Evolutionary conservation across 306 rosid species (phyloP), one percentile per base, ranked within the genome.

Genomic region (Prunus campanulata): DNA sequence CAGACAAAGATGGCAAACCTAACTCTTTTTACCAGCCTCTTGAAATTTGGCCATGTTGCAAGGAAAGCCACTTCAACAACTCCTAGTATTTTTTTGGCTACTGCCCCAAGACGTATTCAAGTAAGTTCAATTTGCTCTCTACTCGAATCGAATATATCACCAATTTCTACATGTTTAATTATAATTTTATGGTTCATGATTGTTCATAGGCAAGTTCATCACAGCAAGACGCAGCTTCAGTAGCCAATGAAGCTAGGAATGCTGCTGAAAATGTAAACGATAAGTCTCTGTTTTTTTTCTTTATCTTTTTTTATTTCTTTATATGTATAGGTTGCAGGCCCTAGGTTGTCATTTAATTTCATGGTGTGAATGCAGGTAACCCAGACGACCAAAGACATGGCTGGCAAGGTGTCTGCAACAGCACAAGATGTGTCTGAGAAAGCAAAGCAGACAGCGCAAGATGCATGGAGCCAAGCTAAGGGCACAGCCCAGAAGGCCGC

Each of bases 381-480:
- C 9, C 51, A 86, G 29, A 85, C 79, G 82, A 48, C 88, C 30
- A 78, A 73, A 32, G 87, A 89, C 0, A 46, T 66, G 59, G 96
- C 87, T 0, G 60, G 59, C 5, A 76, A 87, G 77, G 55, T 80
- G 10, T 63, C 87, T 5, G 83, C 66, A 13, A 73, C 78, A 50
- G 90, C 96, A 46, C 89, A 92, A 70, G 88, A 89, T 68, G 77
- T 80, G 3, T 35, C 83, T 1, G 90, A 83, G 74, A 91, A 83
- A 60, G 94, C 93, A 63, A 94, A 90, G 86, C 85, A 90, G 47
- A 83, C 91, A 8, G 78, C 83, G 80, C 90, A 87, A 68, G 89
- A 81, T 0, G 90, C 91, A 22, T 95, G 95, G 98, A 95, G 73
- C 25, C 77, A 90, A 6, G 84, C 97, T 10, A 88, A 87, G 84